Conservation (phyloP, 2,329 filamentous ascomycete species). For the Plectosphaerella plurivora region DNA sequence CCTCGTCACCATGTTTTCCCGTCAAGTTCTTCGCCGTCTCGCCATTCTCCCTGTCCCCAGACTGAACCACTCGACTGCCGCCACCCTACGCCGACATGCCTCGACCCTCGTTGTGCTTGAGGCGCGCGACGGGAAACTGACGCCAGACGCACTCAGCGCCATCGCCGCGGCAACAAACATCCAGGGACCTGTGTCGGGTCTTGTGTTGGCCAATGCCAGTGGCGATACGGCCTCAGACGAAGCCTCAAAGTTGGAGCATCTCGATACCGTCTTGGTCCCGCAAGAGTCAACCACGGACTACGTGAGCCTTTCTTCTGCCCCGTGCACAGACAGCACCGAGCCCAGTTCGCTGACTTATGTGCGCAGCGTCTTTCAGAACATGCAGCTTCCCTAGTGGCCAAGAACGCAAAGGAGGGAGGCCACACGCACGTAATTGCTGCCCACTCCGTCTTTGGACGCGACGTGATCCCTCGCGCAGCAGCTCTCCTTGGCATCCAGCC, state of each 20-base stretch:
- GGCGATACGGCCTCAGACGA: conserved; percentile 77
- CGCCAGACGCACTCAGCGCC: conserved; percentile 74
- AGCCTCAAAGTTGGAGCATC: conserved; percentile 84
- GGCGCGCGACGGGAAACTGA: conserved; percentile 85
- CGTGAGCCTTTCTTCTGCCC: background rate
- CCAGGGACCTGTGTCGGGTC: conserved; percentile 79
- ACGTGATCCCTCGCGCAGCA: conserved; percentile 83
- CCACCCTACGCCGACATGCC: conserved; percentile 46
- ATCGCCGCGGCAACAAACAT: conserved; percentile 83
- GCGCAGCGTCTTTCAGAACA: conserved; percentile 81
- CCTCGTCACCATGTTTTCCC: conserved; percentile 13
- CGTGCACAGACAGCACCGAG: too few species aligned
- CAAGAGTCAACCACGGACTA: conserved; percentile 66
- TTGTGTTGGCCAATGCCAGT: conserved; percentile 77
- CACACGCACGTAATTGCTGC: conserved; percentile 89
- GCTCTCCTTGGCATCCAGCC: conserved; percentile 90
- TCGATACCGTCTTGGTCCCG: conserved; percentile 79
- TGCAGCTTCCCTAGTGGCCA: conserved; percentile 85
- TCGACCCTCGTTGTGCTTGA: conserved; percentile 91
- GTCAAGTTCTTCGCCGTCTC: conserved; percentile 5
- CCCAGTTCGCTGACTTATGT: background rate
- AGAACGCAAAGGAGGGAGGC: conserved; percentile 94
- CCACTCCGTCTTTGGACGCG: conserved; percentile 96
- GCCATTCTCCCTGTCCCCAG: conserved; percentile 45
- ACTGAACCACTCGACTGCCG: conserved; percentile 14